Percentiles rank a stretch among this genome's conserved stretches.
Evolutionary conservation across 2,329 filamentous ascomycete species (phyloP).

Genomic region (Penicillium sp.): DNA sequence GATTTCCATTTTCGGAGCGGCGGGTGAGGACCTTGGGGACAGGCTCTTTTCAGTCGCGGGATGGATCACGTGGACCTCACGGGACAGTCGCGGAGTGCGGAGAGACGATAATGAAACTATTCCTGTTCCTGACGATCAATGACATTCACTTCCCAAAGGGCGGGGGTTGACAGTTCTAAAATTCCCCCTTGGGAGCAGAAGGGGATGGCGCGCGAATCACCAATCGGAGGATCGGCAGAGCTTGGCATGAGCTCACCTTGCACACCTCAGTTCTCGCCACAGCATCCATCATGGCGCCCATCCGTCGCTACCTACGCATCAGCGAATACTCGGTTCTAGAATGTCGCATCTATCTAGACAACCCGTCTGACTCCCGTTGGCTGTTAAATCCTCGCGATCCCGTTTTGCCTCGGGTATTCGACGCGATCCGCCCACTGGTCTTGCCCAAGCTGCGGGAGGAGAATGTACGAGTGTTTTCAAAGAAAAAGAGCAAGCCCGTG

Average conservation of each 20-base stretch:
- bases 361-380: conserved; percentile 71
- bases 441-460: conserved; percentile 89
- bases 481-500: conserved; percentile 71
- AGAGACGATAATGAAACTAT: not conserved
- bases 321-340: conserved; percentile 93
- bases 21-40: conserved; percentile 32
- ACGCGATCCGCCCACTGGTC: conserved; percentile 76
- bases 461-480: conserved; percentile 55
- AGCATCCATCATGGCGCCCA: conserved; percentile 66
- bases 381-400: conserved; percentile 77
- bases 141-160: not conserved
- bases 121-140: no score
- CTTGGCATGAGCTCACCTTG: conserved; percentile 16
- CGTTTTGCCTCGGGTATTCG: conserved; percentile 74
- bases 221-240: conserved; percentile 16
- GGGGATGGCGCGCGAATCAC: conserved; percentile 9
- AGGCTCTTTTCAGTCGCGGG: conserved; percentile 15
- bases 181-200: not conserved
- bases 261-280: not conserved
- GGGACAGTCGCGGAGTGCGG: not conserved
- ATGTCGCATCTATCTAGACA: conserved; percentile 91
- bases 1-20: conserved; percentile 1
- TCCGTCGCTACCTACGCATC: conserved; percentile 84
- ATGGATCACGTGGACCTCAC: conserved; percentile 12
- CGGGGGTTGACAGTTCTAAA: not conserved